A percentile compares a stretch with the other conserved stretches of the same genome.
These are phyloP conservation scores for Sporothrix inflata DNA, from an alignment of 2,329 filamentous ascomycete genomes.

Conservation along the genomic window DNA sequence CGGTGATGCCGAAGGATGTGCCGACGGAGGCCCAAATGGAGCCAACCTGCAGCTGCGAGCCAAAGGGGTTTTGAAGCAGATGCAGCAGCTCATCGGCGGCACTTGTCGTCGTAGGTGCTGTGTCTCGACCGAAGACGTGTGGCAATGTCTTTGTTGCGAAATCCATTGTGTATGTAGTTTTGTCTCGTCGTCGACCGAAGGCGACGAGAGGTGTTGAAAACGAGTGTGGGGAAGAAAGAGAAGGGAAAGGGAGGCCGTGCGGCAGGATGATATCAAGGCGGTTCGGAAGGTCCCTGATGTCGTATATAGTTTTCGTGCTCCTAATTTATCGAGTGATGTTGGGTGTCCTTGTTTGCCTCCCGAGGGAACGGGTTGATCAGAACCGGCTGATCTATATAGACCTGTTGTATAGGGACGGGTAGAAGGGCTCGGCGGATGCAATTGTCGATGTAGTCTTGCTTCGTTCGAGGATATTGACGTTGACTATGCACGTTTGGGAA, in stretches of 20 bases:
- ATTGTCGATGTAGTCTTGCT: constrained; percentile 2
- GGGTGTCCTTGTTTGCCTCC: constrained; percentile 8
- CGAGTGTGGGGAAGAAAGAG: background rate
- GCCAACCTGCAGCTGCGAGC: constrained; percentile 51
- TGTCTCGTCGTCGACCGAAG: background rate
- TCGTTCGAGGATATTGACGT: background rate
- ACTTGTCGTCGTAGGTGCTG: background rate
- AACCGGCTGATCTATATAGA: constrained; percentile 26
- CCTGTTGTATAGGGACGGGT: constrained; percentile 1
- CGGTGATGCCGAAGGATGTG: constrained; percentile 76
- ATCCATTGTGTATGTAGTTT: constrained; percentile 31
- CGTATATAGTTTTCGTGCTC: background rate
- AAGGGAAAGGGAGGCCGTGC: constrained; percentile 18
- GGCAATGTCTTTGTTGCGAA: constrained; percentile 27
- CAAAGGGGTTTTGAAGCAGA: constrained; percentile 55
- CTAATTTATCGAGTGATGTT: background rate
- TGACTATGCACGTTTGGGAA: constrained; percentile 1
- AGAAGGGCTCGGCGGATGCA: constrained; percentile 22
- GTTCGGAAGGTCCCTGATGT: constrained; percentile 16
- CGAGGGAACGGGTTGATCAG: constrained; percentile 23
- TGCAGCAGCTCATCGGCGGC: constrained; percentile 48
- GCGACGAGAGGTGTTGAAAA: constrained; percentile 12
- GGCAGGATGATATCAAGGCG: constrained; percentile 11
- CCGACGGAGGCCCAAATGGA: constrained; percentile 79
- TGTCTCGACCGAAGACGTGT: constrained; percentile 29